These are phyloP conservation scores for Sonneratia caseolaris DNA, from an alignment of 345 rosid species.

Conservation along the genomic window DNA sequence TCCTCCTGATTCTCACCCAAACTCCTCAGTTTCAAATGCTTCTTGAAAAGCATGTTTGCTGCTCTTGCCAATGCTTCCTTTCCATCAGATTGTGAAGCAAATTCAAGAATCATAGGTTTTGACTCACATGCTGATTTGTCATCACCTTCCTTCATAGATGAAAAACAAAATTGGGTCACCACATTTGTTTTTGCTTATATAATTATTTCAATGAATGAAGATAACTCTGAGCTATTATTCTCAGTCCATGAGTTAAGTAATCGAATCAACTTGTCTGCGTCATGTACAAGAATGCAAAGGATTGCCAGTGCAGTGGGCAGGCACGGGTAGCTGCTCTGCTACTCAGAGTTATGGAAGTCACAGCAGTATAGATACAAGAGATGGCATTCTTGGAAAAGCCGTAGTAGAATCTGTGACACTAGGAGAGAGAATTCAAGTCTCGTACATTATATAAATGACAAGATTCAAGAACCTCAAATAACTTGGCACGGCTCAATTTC, in stretches of 20 bases:
- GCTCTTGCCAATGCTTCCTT: constrained; percentile 82
- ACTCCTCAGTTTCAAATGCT: constrained; percentile 30
- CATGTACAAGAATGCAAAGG: too few species aligned
- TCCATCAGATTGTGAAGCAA: constrained; percentile 62
- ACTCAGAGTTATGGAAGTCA: neutral
- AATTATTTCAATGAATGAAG: neutral
- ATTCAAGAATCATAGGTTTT: constrained; percentile 44
- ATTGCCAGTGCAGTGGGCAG: too few species aligned
- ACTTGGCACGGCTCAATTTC: constrained; percentile 27
- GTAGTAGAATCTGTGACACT: neutral
- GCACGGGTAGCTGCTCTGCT: neutral
- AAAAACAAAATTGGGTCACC: neutral
- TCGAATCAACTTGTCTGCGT: too few species aligned
- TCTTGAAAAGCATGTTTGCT: constrained; percentile 59
- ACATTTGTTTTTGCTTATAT: neutral
- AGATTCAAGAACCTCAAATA: constrained; percentile 33
- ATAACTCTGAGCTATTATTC: too few species aligned
- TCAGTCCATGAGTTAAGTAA: too few species aligned
- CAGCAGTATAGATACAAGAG: neutral
- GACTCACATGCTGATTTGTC: constrained; percentile 16
- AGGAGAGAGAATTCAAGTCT: neutral
- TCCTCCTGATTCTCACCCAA: constrained; percentile 32
- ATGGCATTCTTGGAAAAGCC: neutral
- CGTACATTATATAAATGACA: neutral
- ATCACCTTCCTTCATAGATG: constrained; percentile 33